Evolutionary conservation across 176 grass and related monocot genomes (phyloP).

Genomic region (Typha latifolia): DNA sequence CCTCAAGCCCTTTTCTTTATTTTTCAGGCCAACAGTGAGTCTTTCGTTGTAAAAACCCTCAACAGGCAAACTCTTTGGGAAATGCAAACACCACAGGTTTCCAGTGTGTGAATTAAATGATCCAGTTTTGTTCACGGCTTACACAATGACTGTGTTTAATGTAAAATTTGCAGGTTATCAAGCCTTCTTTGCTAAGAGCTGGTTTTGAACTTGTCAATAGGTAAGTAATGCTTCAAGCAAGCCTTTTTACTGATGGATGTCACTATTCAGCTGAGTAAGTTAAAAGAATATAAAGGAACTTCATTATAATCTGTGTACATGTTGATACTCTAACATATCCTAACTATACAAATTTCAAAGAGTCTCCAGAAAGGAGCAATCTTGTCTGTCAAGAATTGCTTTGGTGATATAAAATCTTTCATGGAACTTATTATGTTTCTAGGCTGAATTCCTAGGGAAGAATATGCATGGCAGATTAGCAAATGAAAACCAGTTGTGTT

Average conservation of each 20-base stretch:
- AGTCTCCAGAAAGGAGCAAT: too few species aligned
- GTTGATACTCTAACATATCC: too few species aligned
- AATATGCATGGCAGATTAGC: too few species aligned
- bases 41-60: conserved; percentile 87
- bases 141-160: background rate
- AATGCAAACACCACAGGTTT: conserved; percentile 99
- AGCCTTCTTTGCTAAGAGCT: conserved; percentile 57
- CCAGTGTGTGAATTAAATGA: background rate
- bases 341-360: too few species aligned
- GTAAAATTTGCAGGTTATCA: conserved; percentile 56
- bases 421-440: too few species aligned
- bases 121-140: background rate
- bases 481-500: too few species aligned
- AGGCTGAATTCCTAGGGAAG: too few species aligned
- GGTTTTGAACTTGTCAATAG: conserved; percentile 92
- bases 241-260: background rate
- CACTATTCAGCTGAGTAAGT: background rate
- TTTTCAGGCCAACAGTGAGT: conserved; percentile 57
- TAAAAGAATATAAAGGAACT: too few species aligned
- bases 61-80: conserved; percentile 98
- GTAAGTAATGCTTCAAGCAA: conserved; percentile 20
- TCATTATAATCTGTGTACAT: too few species aligned
- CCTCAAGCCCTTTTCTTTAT: background rate
- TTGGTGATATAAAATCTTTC: too few species aligned
- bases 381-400: too few species aligned